Percentiles rank a stretch among this genome's conserved stretches.
These are phyloP conservation scores for Buxus sempervirens DNA, from an alignment of 164 flowering plant species.

Conservation along the genomic window DNA sequence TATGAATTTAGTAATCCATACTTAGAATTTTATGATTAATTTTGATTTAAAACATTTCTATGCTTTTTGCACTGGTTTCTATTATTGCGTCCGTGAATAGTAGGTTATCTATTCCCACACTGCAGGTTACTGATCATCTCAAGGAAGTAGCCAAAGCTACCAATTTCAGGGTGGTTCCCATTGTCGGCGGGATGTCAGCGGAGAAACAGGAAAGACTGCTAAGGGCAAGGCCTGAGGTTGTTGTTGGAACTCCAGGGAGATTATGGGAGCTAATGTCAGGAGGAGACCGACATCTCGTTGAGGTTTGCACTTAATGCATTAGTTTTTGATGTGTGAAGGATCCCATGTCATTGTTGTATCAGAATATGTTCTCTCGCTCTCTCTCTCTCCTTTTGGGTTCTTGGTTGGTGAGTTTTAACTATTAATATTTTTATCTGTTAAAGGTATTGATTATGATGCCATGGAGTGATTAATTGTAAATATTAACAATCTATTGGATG, in stretches of 20 bases:
- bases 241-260: conserved; percentile 97
- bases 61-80: conserved; percentile 3
- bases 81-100: neutral
- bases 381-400: too few relatives aligned
- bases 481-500: neutral
- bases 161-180: conserved; percentile 62
- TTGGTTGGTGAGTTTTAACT: too few relatives aligned
- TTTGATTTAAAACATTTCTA: neutral
- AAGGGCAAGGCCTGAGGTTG: conserved; percentile 74
- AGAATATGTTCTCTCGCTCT: neutral
- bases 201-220: conserved; percentile 93
- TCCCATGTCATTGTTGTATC: neutral
- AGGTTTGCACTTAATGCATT: conserved; percentile 41
- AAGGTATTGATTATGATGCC: neutral
- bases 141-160: conserved; percentile 56
- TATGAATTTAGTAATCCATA: too few relatives aligned
- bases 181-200: conserved; percentile 93
- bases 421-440: neutral
- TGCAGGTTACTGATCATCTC: conserved; percentile 86
- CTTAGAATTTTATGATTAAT: neutral
- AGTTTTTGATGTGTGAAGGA: neutral
- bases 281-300: conserved; percentile 81
- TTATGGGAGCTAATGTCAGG: conserved; percentile 97
- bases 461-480: neutral
- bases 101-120: neutral